A percentile compares a stretch with the other conserved stretches of the same genome.
These are phyloP conservation scores for Arthrobotrys sphaeroides DNA, from an alignment of 2,329 filamentous ascomycete genomes.

Conservation along the genomic window DNA sequence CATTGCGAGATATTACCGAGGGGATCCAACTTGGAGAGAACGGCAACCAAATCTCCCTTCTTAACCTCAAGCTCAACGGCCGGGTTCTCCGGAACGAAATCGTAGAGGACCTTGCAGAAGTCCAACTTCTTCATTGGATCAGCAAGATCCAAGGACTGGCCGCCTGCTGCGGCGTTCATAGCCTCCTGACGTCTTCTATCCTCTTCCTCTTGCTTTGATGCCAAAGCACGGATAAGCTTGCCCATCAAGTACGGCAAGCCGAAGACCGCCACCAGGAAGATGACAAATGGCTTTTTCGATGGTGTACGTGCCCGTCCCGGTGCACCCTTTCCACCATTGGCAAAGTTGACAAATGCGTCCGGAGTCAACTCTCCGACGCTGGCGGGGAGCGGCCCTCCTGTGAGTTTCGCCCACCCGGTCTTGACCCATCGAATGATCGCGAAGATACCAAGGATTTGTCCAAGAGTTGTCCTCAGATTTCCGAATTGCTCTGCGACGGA, in stretches of 20 bases:
- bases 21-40: constrained; percentile 90
- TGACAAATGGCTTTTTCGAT: constrained; percentile 92
- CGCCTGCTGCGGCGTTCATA: constrained; percentile 57
- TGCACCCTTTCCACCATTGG: constrained; percentile 59
- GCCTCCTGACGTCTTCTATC: constrained; percentile 70
- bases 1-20: constrained; percentile 92
- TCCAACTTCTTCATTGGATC: constrained; percentile 82
- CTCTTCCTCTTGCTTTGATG: constrained; percentile 84
- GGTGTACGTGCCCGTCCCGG: constrained; percentile 77
- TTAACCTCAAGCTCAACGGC: constrained; percentile 86
- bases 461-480: constrained; percentile 89
- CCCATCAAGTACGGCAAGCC: constrained; percentile 96
- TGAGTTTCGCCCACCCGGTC: constrained; percentile 88
- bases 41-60: constrained; percentile 94
- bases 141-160: constrained; percentile 60
- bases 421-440: constrained; percentile 94
- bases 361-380: constrained; percentile 88
- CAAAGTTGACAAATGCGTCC: constrained; percentile 86
- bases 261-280: constrained; percentile 94
- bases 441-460: constrained; percentile 93
- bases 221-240: constrained; percentile 88
- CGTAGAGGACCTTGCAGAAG: constrained; percentile 93
- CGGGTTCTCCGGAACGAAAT: constrained; percentile 83
- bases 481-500: constrained; percentile 97
- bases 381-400: constrained; percentile 86